These are phyloP conservation scores for Acanthamoeba triangularis DNA, from an alignment of 208 protist genomes.

Conservation along the genomic window DNA sequence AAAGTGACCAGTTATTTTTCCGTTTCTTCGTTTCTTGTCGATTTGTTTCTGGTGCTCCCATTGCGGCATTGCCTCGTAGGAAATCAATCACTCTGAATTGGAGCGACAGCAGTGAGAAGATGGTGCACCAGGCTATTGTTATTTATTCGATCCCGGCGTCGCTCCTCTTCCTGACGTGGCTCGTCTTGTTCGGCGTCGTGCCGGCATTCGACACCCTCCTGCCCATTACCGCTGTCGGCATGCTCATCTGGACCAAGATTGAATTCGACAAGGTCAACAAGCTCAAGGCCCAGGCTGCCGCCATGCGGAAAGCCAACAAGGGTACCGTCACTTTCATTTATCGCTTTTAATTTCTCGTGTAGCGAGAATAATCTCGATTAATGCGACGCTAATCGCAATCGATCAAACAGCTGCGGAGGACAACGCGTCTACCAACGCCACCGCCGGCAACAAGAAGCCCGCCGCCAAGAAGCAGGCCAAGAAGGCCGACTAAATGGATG, in stretches of 20 bases:
- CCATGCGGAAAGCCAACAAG: slow-evolving; percentile 37
- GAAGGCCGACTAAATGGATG: slow-evolving; percentile 30
- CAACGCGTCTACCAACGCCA: not conserved
- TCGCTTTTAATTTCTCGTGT: not conserved
- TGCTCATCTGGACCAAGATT: slow-evolving; percentile 72
- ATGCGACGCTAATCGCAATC: no score
- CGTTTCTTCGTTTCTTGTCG: not conserved
- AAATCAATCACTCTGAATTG: no score
- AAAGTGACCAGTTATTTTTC: no score
- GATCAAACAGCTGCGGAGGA: not conserved
- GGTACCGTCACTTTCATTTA: not conserved
- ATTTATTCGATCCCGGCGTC: slow-evolving; percentile 54
- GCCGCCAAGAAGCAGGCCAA: not conserved
- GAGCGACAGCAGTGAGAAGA: not conserved
- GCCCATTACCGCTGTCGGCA: slow-evolving; percentile 55
- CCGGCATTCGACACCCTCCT: slow-evolving; percentile 56
- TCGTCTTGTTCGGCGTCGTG: slow-evolving; percentile 53
- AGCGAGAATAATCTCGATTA: no score
- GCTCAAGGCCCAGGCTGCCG: not conserved
- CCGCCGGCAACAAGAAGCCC: not conserved
- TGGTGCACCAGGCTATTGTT: slow-evolving; percentile 52
- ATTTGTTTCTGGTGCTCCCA: no score
- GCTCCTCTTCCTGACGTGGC: slow-evolving; percentile 18
- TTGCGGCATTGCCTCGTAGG: no score
- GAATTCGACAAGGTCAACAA: slow-evolving; percentile 61